Evolutionary conservation across 768 basidiomycete species (phyloP).

Genomic region (Termitomyces sp.): DNA sequence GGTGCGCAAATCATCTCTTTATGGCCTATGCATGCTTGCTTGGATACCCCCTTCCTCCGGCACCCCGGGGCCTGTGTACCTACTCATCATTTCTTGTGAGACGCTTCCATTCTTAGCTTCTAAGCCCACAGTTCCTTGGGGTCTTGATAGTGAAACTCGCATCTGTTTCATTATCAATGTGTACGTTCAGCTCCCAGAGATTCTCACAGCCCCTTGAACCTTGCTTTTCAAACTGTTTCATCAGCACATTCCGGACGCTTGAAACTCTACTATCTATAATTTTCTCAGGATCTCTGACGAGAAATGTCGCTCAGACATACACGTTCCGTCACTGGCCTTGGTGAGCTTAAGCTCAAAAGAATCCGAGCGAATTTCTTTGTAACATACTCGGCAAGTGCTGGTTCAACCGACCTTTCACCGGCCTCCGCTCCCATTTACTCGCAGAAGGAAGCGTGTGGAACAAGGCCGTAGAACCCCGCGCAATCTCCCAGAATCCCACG

Average conservation of each 20-base stretch:
- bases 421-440: neutral
- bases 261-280: neutral
- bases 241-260: neutral
- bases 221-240: neutral
- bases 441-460: neutral
- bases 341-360: neutral
- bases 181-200: neutral
- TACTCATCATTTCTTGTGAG: neutral
- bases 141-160: neutral
- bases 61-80: neutral
- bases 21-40: neutral
- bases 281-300: neutral
- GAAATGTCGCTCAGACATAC: neutral
- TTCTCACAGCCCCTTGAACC: neutral
- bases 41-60: too few species aligned
- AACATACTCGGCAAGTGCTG: neutral
- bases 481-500: neutral
- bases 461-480: neutral
- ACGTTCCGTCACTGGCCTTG: neutral
- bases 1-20: too few species aligned
- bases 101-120: neutral
- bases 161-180: neutral
- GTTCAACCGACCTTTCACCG: neutral
- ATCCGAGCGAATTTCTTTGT: neutral
- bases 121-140: neutral